Evolutionary conservation across 1,284 basidiomycete genomes (phyloP).

Genomic region (Boletus nobilissimus): DNA sequence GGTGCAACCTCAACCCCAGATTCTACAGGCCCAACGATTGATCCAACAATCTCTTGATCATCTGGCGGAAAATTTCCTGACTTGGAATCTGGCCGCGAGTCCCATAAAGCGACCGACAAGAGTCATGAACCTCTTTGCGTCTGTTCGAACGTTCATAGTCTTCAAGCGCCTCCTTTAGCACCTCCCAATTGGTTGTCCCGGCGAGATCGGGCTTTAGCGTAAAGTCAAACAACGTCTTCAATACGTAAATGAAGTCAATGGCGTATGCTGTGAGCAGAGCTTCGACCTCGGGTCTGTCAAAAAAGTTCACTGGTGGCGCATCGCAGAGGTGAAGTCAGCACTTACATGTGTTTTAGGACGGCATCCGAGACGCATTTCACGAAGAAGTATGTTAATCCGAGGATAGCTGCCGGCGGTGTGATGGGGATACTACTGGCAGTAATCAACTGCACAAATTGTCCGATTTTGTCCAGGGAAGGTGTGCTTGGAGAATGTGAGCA

Average conservation of each 20-base stretch:
- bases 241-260: conserved; percentile 26
- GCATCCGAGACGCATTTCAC: conserved; percentile 18
- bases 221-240: conserved; percentile 20
- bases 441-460: conserved; percentile 19
- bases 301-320: background rate
- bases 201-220: conserved; percentile 22
- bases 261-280: conserved; percentile 21
- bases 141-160: conserved; percentile 13
- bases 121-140: background rate
- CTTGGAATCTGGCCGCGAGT: background rate
- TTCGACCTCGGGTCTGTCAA: conserved; percentile 23
- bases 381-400: conserved; percentile 19
- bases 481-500: background rate
- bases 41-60: conserved; percentile 6
- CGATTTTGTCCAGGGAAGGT: conserved; percentile 14
- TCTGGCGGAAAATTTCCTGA: conserved; percentile 9
- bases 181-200: conserved; percentile 16
- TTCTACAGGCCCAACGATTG: background rate
- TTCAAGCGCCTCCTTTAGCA: conserved; percentile 24
- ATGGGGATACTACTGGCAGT: conserved; percentile 12
- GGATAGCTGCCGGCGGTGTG: conserved; percentile 18
- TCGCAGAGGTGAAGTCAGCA: background rate
- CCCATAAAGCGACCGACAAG: conserved; percentile 10
- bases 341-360: conserved; percentile 9
- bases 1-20: too few relatives aligned